phyloP scores from a whole-genome alignment of 2,329 filamentous ascomycete genomes.

The Periconia sp. region DNA sequence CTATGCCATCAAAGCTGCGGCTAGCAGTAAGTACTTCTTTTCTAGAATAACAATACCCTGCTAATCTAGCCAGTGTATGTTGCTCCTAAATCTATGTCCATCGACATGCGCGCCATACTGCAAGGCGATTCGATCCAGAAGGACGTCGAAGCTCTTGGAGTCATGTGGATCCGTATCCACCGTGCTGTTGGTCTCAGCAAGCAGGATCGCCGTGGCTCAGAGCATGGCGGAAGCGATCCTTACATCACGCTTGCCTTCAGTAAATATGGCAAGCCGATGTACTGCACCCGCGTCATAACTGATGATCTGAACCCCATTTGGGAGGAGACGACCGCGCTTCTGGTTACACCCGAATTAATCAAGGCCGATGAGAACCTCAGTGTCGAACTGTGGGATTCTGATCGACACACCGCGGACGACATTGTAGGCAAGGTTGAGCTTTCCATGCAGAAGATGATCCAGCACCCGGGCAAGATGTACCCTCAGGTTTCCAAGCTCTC shows the following conservation, averaged over 20 bases:
- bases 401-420: conserved; percentile 89
- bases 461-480: conserved; percentile 92
- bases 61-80: conserved; percentile 71
- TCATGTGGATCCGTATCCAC: conserved; percentile 93
- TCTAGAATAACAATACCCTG: neutral
- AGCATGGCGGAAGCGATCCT: conserved; percentile 88
- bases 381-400: conserved; percentile 92
- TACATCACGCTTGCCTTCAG: conserved; percentile 96
- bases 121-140: conserved; percentile 92
- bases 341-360: conserved; percentile 88
- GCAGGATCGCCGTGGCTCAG: conserved; percentile 82
- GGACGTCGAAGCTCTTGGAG: conserved; percentile 81
- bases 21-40: conserved; percentile 55
- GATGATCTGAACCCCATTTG: conserved; percentile 94
- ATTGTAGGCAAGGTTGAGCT: conserved; percentile 94
- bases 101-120: conserved; percentile 89
- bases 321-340: conserved; percentile 82
- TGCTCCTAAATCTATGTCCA: conserved; percentile 89
- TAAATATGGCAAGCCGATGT: conserved; percentile 97
- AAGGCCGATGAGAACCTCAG: conserved; percentile 93
- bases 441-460: conserved; percentile 92
- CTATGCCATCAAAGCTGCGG: conserved; percentile 86
- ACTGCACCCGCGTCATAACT: conserved; percentile 94
- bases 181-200: conserved; percentile 87
- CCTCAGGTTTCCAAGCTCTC: conserved; percentile 82